Base-by-base conservation (phyloP, 2,329 filamentous ascomycete species). In the Penicillium aurantiogriseum region DNA sequence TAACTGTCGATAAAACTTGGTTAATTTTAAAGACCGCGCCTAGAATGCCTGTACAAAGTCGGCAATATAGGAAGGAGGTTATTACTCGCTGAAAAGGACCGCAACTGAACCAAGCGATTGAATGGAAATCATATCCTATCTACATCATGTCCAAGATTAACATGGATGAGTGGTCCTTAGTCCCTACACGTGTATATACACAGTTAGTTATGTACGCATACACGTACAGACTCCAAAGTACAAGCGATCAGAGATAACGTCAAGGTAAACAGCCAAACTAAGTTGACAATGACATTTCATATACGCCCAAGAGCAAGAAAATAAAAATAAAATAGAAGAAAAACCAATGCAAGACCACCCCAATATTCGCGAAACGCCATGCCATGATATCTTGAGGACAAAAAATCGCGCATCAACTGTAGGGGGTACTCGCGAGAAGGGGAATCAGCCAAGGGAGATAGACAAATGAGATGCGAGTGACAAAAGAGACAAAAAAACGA, bases 361-460 rank as follows among this genome's bases (percentile, higher is more conserved):
- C 56, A 47, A 54, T 59, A 27, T 51, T 56, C 42, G 45, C 60
- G 47, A 60, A 65, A 67, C 64, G 64, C 64, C 64, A 19, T 60
- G 58, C 62, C 57, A 64, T 63, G 59, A 46, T 25, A 17, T 61
- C 54, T 57, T 61, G 29, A 46, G 51, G 57, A 62, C 46, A 51
- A 56, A 53, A 55, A 50, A 42, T 51, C 47, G 46, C 53, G 50
- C 59, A 58, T 55, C 39, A 67, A 60, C 58, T 59, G 46, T 56
- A 65, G 52, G 64, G 59, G 61, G 64, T 62, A 67, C 52, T 67
- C 63, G 64, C 62, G 49, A 62, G 57, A 59, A 61, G 61, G 45
- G 53, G 53, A 56, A 56, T 56, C 53, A 49, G 38, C 9, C 7
- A 21, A 27, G 25, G 5, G 33, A 49, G 25, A 36, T 17, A n/a